Conservation (phyloP, 202 grass and related monocot species). For the Eragrostis tef region DNA sequence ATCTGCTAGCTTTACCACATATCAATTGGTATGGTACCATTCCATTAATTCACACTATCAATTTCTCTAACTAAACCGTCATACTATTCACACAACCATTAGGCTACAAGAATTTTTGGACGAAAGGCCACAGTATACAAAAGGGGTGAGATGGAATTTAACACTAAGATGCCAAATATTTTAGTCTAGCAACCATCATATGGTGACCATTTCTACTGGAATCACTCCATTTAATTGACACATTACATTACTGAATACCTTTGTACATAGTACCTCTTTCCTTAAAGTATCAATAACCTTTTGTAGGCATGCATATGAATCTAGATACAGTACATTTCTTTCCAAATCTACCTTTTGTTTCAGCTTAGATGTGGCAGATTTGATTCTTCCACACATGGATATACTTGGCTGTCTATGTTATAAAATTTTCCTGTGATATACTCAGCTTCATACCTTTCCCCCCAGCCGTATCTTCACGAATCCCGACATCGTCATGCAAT, state of each 20-base stretch:
- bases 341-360: not conserved
- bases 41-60: too few species aligned
- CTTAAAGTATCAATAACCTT: not conserved
- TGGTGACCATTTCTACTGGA: not conserved
- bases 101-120: not conserved
- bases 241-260: not conserved
- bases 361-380: not conserved
- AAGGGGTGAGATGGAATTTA: not conserved
- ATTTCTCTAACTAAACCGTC: too few species aligned
- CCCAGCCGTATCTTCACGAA: slow-evolving; percentile 95
- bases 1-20: not conserved
- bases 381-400: slow-evolving; percentile 16
- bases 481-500: slow-evolving; percentile 89
- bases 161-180: not conserved
- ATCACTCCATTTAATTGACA: not conserved
- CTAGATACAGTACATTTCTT: not conserved
- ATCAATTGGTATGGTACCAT: not conserved
- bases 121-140: too few species aligned
- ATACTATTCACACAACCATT: not conserved
- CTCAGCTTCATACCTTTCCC: slow-evolving; percentile 24
- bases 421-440: not conserved
- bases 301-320: not conserved
- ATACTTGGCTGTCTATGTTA: not conserved
- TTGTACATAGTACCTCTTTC: not conserved
- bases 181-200: not conserved